These are phyloP conservation scores for Fusarium falciforme DNA, from an alignment of 2,329 filamentous ascomycete species.

Conservation along the genomic window DNA sequence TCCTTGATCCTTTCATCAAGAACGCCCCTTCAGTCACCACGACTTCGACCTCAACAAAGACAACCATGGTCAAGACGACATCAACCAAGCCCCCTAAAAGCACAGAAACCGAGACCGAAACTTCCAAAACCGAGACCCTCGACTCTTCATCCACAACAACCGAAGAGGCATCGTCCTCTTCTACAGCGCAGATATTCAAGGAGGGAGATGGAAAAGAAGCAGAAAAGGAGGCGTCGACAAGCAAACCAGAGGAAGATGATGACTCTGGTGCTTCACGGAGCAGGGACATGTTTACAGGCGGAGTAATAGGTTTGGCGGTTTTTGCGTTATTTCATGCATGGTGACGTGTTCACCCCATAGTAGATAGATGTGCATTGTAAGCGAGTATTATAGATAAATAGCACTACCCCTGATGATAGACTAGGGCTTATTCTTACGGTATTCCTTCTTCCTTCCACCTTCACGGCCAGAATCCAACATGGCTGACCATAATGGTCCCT, in stretches of 20 bases:
- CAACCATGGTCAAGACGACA: neutral
- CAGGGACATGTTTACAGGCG: neutral
- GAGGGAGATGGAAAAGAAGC: slow-evolving; percentile 5
- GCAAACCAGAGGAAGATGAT: neutral
- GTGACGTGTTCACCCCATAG: neutral
- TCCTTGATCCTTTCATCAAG: slow-evolving; percentile 51
- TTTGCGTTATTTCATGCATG: slow-evolving; percentile 1
- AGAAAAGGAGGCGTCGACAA: neutral
- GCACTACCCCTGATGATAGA: neutral
- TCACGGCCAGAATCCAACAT: neutral
- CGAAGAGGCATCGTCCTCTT: neutral
- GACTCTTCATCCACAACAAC: neutral
- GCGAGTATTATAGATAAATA: neutral
- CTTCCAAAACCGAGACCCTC: neutral
- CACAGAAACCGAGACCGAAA: slow-evolving; percentile 1
- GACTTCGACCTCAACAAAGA: neutral
- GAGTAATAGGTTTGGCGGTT: neutral
- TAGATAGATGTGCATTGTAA: neutral
- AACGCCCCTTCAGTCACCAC: slow-evolving; percentile 14
- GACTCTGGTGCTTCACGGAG: slow-evolving; percentile 4
- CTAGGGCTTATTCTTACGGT: neutral
- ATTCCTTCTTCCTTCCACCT: neutral
- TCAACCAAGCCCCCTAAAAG: neutral
- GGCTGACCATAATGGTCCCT: neutral
- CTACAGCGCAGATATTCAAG: slow-evolving; percentile 24